Evolutionary conservation across 257 asterid genomes (phyloP).

Genomic region (Solanum pinnatisectum): DNA sequence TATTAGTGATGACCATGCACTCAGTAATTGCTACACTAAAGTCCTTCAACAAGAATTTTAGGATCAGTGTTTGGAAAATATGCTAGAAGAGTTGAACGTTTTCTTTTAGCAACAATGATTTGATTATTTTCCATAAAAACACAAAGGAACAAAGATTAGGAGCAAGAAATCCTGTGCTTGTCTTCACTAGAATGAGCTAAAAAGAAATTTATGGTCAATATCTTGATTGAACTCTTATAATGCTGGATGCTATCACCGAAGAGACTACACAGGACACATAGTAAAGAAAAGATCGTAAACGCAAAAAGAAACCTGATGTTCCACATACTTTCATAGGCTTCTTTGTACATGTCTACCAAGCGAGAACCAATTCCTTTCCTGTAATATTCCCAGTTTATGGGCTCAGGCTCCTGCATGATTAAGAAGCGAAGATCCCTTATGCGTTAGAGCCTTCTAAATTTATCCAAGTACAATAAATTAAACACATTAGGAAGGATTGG

Average conservation of each 20-base stretch:
- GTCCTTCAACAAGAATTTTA: not conserved
- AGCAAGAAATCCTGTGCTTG: too few species aligned
- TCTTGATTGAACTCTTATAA: too few species aligned
- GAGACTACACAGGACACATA: too few species aligned
- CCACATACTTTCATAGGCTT: constrained; percentile 73
- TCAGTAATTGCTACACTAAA: not conserved
- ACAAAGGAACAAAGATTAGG: not conserved
- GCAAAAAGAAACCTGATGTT: not conserved
- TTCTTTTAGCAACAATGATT: not conserved
- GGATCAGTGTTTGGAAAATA: not conserved
- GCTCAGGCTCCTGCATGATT: constrained; percentile 76
- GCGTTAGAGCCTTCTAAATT: not conserved
- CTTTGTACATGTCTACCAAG: constrained; percentile 92
- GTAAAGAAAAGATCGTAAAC: not conserved
- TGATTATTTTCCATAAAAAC: not conserved
- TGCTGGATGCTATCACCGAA: too few species aligned
- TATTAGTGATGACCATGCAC: not conserved
- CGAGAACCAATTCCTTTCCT: constrained; percentile 87
- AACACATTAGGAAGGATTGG: not conserved
- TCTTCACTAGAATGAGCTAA: not conserved
- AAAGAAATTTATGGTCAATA: not conserved
- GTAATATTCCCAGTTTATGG: constrained; percentile 88
- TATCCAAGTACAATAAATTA: not conserved
- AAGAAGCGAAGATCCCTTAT: not conserved
- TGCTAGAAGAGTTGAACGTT: not conserved